These are phyloP conservation scores for Colletotrichum cereale DNA, from an alignment of 2,329 filamentous ascomycete genomes.

Conservation along the genomic window DNA sequence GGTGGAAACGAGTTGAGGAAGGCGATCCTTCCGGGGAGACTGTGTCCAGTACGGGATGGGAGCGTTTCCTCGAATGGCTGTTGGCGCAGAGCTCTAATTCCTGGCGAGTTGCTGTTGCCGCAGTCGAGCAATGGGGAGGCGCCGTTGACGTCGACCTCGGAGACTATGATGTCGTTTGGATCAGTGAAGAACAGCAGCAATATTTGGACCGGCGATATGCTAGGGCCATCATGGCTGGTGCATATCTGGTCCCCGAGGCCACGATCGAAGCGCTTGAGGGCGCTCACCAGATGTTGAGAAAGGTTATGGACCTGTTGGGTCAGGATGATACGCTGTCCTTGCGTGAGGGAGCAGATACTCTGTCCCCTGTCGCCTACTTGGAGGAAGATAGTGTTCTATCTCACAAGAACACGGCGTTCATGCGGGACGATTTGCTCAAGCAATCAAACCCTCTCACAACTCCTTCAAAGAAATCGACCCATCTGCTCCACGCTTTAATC, in stretches of 20 bases:
- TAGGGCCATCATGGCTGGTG: constrained; percentile 74
- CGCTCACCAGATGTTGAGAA: constrained; percentile 70
- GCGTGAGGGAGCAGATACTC: constrained; percentile 59
- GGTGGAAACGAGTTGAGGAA: constrained; percentile 58
- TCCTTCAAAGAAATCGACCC: constrained; percentile 66
- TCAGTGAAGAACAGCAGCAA: constrained; percentile 71
- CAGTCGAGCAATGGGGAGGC: constrained; percentile 79
- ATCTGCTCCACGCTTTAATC: constrained; percentile 73
- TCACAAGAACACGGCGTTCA: constrained; percentile 56
- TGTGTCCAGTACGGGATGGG: constrained; percentile 73
- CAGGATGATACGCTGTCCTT: constrained; percentile 68
- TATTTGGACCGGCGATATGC: constrained; percentile 75
- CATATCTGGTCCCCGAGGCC: constrained; percentile 74
- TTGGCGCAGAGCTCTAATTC: constrained; percentile 68
- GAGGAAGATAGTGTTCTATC: constrained; percentile 51
- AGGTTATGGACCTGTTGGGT: constrained; percentile 71
- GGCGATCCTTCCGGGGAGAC: constrained; percentile 33
- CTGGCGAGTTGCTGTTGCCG: constrained; percentile 72
- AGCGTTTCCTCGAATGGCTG: constrained; percentile 77
- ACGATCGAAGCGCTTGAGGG: constrained; percentile 69
- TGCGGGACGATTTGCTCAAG: constrained; percentile 67
- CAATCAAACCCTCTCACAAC: constrained; percentile 74
- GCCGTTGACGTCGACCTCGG: constrained; percentile 78
- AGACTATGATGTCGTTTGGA: constrained; percentile 66
- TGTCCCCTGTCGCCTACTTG: constrained; percentile 52